These are phyloP conservation scores for Gyromitra esculenta DNA, from an alignment of 2,329 filamentous ascomycete species.

Conservation along the genomic window DNA sequence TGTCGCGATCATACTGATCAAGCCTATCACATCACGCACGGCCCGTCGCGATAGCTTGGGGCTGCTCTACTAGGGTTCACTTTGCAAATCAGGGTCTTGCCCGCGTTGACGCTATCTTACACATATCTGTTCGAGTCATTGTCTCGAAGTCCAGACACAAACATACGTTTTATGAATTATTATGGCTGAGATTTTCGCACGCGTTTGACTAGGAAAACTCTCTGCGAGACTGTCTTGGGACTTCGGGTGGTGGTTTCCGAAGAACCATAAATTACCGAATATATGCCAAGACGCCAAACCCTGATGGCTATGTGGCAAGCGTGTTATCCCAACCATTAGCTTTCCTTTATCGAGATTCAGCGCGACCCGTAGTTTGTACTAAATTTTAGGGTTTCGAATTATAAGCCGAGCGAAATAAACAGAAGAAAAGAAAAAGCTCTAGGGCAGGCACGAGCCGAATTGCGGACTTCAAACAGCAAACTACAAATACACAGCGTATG, in stretches of 20 bases:
- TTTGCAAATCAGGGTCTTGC: slow-evolving; percentile 40
- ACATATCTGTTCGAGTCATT: slow-evolving; percentile 23
- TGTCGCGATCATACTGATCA: slow-evolving; percentile 32
- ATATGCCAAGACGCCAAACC: slow-evolving; percentile 25
- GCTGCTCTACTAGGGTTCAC: slow-evolving; percentile 36
- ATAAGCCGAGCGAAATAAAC: too few species aligned
- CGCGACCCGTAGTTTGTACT: background rate
- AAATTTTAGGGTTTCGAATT: background rate
- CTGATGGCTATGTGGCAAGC: background rate
- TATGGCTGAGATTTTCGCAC: background rate
- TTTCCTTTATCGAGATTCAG: background rate
- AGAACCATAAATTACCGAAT: slow-evolving; percentile 11
- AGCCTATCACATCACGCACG: slow-evolving; percentile 44
- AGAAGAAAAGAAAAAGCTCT: too few species aligned
- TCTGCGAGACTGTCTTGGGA: background rate
- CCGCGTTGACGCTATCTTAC: slow-evolving; percentile 44
- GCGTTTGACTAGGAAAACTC: background rate
- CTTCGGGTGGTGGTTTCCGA: slow-evolving; percentile 21
- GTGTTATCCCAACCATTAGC: slow-evolving; percentile 22
- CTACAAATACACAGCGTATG: too few species aligned
- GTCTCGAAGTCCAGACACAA: background rate
- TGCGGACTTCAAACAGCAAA: too few species aligned
- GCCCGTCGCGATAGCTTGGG: slow-evolving; percentile 25
- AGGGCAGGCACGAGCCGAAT: too few species aligned
- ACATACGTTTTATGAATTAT: background rate